Evolutionary conservation across 768 basidiomycete species (phyloP), one percentile per base, ranked within the genome.

Genomic region (Coprinopsis strossmayeri): DNA sequence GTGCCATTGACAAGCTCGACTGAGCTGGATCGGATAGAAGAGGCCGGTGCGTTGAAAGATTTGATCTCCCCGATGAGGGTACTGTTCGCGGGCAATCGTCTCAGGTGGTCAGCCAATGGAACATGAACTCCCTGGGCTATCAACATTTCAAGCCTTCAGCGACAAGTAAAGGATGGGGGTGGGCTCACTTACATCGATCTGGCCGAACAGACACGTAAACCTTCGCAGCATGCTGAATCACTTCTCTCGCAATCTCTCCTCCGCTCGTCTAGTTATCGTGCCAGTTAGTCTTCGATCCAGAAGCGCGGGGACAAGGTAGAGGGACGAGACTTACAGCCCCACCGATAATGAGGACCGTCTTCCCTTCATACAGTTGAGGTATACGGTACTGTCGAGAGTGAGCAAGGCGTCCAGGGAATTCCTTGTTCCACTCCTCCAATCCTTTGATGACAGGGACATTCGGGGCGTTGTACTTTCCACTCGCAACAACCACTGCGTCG

Each of bases 281-380:
- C n/a, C 5, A 15, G 24, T 38, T 25, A n/a, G 7, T 3, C 13
- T 5, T 5, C 3, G 27, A 15, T 12, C 51, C 39, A 49, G 11
- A 10, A 43, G 32, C 21, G 18, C n/a, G 34, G 17, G 21, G 2
- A 20, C 20, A 24, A 35, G 42, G 21, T 21, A 30, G 48, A 25
- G n/a, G 10, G 23, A 46, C 28, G 15, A n/a, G 5, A 57, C 69
- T 44, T 34, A 69, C 69, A 9, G 64, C 62, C 10, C 66, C 66
- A n/a, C 74, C 73, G 30, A 76, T 58, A 44, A 76, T 60, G 1
- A 76, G 62, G 0, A 73, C 67, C 1, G 66, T 73, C 50, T 74
- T 56, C 40, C 67, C 64, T 12, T 46, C 25, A 34, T 63, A 69
- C 1, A 49, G 27, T 24, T 72, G 65, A 0, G 74, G 73, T 42